Percentiles rank a stretch among this genome's conserved stretches.
These are phyloP conservation scores for Coniferiporia sulphurascens DNA, from an alignment of 1,284 basidiomycete genomes.

Conservation along the genomic window DNA sequence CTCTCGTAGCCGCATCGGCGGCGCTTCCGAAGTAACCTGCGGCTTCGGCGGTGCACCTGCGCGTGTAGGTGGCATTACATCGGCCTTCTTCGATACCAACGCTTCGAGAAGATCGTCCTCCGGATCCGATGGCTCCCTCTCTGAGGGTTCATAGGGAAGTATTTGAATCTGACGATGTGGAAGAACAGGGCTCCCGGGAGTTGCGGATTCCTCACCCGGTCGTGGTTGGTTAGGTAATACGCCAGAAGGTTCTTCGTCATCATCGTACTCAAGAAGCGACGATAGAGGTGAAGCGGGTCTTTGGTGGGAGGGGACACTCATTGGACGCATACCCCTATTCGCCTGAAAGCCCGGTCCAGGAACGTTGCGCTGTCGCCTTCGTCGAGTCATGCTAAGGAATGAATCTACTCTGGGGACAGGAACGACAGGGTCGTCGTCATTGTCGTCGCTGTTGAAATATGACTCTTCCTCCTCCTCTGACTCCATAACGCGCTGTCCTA, in stretches of 20 bases:
- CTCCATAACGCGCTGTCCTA: conserved; percentile 46
- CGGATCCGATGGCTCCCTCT: conserved; percentile 42
- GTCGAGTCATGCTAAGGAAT: conserved; percentile 14
- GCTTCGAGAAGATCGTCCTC: conserved; percentile 52
- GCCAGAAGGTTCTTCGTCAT: conserved; percentile 49
- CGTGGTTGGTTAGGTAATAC: conserved; percentile 23
- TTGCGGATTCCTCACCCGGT: conserved; percentile 1
- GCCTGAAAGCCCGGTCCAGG: conserved; percentile 6
- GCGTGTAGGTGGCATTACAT: conserved; percentile 37
- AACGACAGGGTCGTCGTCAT: conserved; percentile 49
- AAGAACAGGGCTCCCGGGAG: conserved; percentile 32
- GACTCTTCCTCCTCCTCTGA: conserved; percentile 75
- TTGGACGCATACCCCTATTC: conserved; percentile 30
- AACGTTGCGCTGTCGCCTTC: conserved; percentile 24
- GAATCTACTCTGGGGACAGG: not conserved
- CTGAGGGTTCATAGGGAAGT: conserved; percentile 26
- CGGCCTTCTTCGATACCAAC: conserved; percentile 34
- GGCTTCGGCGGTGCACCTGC: conserved; percentile 37
- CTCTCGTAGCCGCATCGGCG: conserved; percentile 42
- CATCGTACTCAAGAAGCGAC: conserved; percentile 67
- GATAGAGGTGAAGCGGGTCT: conserved; percentile 49
- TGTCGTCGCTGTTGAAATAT: conserved; percentile 85
- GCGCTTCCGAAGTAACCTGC: conserved; percentile 24
- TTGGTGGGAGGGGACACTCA: conserved; percentile 39
- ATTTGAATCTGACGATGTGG: conserved; percentile 37